Conservation (phyloP, 768 basidiomycete species). For the Pleurotus tuoliensis region DNA sequence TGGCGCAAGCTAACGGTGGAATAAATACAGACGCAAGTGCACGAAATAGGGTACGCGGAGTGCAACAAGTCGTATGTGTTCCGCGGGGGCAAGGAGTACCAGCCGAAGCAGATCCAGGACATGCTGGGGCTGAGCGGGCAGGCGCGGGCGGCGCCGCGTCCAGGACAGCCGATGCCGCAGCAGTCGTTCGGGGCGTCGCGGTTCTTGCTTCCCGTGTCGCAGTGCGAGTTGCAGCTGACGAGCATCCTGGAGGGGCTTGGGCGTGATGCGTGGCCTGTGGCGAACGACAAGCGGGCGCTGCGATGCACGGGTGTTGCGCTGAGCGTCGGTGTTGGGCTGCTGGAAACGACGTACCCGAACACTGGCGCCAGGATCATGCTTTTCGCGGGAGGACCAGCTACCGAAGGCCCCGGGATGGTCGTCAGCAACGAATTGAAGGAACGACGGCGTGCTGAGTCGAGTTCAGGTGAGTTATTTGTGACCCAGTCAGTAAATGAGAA, state of each 20-base stretch:
- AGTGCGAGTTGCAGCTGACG: slow-evolving; percentile 95
- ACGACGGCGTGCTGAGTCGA: too few species aligned
- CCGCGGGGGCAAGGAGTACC: slow-evolving; percentile 95
- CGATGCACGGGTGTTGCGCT: slow-evolving; percentile 95
- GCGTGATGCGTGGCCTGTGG: slow-evolving; percentile 97
- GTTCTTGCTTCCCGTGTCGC: slow-evolving; percentile 87
- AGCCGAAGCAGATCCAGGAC: slow-evolving; percentile 94
- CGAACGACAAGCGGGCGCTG: slow-evolving; percentile 87
- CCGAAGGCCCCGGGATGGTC: slow-evolving; percentile 96
- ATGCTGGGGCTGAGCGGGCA: slow-evolving; percentile 89
- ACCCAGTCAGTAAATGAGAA: too few species aligned
- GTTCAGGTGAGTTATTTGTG: too few species aligned
- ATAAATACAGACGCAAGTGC: slow-evolving; percentile 82
- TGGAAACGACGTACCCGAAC: slow-evolving; percentile 94
- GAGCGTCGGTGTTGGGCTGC: slow-evolving; percentile 86
- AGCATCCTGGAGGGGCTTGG: slow-evolving; percentile 84
- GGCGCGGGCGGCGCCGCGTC: slow-evolving; percentile 80
- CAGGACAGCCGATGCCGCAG: slow-evolving; percentile 77
- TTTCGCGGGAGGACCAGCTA: slow-evolving; percentile 92
- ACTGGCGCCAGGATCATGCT: slow-evolving; percentile 96
- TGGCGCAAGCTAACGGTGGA: too few species aligned
- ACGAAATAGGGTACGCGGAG: slow-evolving; percentile 94
- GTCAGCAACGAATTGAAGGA: slow-evolving; percentile 95
- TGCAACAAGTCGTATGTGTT: slow-evolving; percentile 99
- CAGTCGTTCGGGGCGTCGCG: slow-evolving; percentile 82